These are phyloP conservation scores for Colletotrichum godetiae DNA, from an alignment of 2,329 filamentous ascomycete species.

Conservation along the genomic window DNA sequence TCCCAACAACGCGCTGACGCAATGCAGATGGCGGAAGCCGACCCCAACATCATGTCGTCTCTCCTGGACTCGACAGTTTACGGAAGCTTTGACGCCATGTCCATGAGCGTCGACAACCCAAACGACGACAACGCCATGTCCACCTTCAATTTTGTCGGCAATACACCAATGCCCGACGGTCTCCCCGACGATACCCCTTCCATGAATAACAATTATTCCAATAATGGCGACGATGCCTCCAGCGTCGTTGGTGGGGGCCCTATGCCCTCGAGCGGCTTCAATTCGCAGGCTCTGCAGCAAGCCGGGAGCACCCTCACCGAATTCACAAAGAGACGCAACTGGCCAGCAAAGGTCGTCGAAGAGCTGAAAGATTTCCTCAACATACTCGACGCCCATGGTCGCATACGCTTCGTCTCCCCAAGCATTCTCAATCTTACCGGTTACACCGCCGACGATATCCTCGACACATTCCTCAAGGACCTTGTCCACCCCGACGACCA, in stretches of 20 bases:
- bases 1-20: slow-evolving; percentile 24
- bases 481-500: slow-evolving; percentile 89
- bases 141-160: slow-evolving; percentile 40
- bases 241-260: slow-evolving; percentile 54
- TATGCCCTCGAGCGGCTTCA: slow-evolving; percentile 52
- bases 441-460: slow-evolving; percentile 76
- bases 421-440: slow-evolving; percentile 81
- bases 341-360: slow-evolving; percentile 89
- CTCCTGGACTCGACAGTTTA: slow-evolving; percentile 55
- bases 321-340: slow-evolving; percentile 74
- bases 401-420: slow-evolving; percentile 87
- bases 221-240: slow-evolving; percentile 26
- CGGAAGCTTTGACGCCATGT: slow-evolving; percentile 50
- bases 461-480: slow-evolving; percentile 81
- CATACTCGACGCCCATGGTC: slow-evolving; percentile 86
- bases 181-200: slow-evolving; percentile 26
- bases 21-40: slow-evolving; percentile 41
- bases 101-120: slow-evolving; percentile 54
- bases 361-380: slow-evolving; percentile 91
- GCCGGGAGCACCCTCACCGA: slow-evolving; percentile 63
- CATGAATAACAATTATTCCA: slow-evolving; percentile 32
- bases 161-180: slow-evolving; percentile 38
- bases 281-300: slow-evolving; percentile 42
- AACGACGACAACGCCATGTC: slow-evolving; percentile 42
- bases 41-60: slow-evolving; percentile 55